Evolutionary conservation across 2,329 filamentous ascomycete genomes (phyloP).

Genomic region (Diaporthe batatas): DNA sequence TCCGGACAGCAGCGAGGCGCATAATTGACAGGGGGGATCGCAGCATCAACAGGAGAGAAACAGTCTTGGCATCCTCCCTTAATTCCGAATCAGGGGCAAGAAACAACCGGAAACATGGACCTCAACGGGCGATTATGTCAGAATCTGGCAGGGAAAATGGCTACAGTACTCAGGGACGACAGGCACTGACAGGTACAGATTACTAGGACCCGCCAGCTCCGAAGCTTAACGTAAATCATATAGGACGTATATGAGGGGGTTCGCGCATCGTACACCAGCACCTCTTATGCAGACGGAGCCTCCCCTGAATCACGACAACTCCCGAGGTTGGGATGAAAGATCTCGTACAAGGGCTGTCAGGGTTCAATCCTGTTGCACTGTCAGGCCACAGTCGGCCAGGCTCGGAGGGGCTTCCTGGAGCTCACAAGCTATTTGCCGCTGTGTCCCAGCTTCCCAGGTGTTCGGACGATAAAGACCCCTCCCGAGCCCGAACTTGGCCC

Average conservation of each 20-base stretch:
- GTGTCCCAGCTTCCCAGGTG: neutral
- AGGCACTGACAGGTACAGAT: constrained; percentile 5
- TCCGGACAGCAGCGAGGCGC: constrained; percentile 13
- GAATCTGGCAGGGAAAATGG: neutral
- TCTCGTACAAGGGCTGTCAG: neutral
- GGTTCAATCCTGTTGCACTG: constrained; percentile 7
- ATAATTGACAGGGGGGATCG: constrained; percentile 24
- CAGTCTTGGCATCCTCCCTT: constrained; percentile 24
- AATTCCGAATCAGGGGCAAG: constrained; percentile 30
- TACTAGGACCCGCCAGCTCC: constrained; percentile 10
- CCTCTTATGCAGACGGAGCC: constrained; percentile 26
- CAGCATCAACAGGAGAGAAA: constrained; percentile 27
- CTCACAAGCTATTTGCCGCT: neutral
- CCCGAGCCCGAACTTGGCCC: constrained; percentile 10
- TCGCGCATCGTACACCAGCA: neutral
- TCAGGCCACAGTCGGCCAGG: constrained; percentile 18
- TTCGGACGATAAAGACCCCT: constrained; percentile 21
- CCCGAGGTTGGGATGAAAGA: constrained; percentile 10
- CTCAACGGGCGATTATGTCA: constrained; percentile 23
- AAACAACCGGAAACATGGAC: neutral
- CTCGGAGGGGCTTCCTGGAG: constrained; percentile 21
- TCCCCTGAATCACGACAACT: constrained; percentile 29
- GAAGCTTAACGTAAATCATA: constrained; percentile 23
- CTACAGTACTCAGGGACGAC: neutral
- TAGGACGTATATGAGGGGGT: constrained; percentile 24